Conservation (phyloP, 192 early-diverging fungal species). For the Paraglomus brasilianum region DNA sequence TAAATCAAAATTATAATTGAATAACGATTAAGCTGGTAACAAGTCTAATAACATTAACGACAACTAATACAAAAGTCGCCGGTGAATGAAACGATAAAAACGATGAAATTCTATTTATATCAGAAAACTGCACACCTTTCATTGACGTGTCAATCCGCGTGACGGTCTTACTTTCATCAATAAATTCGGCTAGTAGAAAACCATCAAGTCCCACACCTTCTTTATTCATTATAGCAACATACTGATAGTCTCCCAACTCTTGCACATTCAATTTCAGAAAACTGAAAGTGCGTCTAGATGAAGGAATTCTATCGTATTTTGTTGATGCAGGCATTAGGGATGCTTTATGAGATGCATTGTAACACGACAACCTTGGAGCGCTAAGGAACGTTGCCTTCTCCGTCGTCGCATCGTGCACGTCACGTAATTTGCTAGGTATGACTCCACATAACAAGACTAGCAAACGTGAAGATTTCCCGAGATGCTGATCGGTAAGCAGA, state of each 20-base stretch:
- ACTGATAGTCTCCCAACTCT: constrained; percentile 44
- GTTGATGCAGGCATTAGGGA: constrained; percentile 39
- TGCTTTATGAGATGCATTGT: constrained; percentile 31
- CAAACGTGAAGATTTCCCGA: constrained; percentile 33
- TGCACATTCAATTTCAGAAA: constrained; percentile 39
- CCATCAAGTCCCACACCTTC: constrained; percentile 33
- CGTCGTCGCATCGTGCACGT: neutral
- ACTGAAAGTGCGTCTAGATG: constrained; percentile 38
- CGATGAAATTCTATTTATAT: neutral
- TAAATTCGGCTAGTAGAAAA: constrained; percentile 47
- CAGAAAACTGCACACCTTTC: constrained; percentile 34
- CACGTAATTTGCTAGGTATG: neutral
- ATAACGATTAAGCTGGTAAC: neutral
- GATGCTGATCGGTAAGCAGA: constrained; percentile 40
- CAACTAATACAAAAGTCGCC: constrained; percentile 17
- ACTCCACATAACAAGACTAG: constrained; percentile 48
- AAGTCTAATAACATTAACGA: neutral
- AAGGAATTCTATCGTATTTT: constrained; percentile 24
- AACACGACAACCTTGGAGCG: constrained; percentile 33
- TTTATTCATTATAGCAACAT: constrained; percentile 41
- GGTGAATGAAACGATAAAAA: neutral
- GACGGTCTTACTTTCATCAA: constrained; percentile 28
- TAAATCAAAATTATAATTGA: constrained; percentile 13
- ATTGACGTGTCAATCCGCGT: constrained; percentile 38
- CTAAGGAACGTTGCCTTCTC: constrained; percentile 21